Base-by-base conservation (phyloP, 441 rosid species). In the Cnidoscolus chayamansa region DNA sequence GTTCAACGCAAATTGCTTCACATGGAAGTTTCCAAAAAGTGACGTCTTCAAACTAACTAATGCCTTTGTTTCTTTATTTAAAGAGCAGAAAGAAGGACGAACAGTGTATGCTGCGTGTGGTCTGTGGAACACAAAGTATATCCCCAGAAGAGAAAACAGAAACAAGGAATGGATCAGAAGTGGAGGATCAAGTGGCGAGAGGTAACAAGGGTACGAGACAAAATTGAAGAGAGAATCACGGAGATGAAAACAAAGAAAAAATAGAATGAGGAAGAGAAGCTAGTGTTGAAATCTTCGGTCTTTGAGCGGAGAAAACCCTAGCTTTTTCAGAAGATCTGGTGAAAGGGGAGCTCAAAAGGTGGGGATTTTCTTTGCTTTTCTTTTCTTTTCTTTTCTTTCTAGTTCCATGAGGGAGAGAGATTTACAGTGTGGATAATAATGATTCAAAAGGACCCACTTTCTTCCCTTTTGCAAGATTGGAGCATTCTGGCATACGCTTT, bases 1-100 rank as follows among this genome's bases (percentile, higher is more conserved):
- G 81, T 86, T 85, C 90, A 84, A 82, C 81, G 81, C 85, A 74
- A 83, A 79, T 85, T 81, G 80, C 93, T 88, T 90, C 89, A 83
- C 84, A 79, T 69, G 81, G 78, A 86, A 80, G 92, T 79, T 78
- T 85, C 77, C 79, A 37, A 37, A 81, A 82, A 81, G 80, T 10
- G 35, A 3, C 47, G 45, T 43, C 63, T 67, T 43, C 5, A 47
- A 45, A 17, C 25, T 25, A 62, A 53, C 12, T 10, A 62, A 16
- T 50, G 4, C 15, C 40, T 45, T 54, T 58, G 57, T 65, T 58
- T 55, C 70, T 56, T 49, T 7, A 37, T 32, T 13, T 19, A 51
- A 72, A 54, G 64, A 30, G 20, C 2, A 64, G 30, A 15, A 20
- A 12, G 2, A 20, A n/a, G 50, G 61, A 61, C 31, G 1, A 56